phyloP scores from a whole-genome alignment of 495 filamentous ascomycete genomes.

The Aspergillus taichungensis region DNA sequence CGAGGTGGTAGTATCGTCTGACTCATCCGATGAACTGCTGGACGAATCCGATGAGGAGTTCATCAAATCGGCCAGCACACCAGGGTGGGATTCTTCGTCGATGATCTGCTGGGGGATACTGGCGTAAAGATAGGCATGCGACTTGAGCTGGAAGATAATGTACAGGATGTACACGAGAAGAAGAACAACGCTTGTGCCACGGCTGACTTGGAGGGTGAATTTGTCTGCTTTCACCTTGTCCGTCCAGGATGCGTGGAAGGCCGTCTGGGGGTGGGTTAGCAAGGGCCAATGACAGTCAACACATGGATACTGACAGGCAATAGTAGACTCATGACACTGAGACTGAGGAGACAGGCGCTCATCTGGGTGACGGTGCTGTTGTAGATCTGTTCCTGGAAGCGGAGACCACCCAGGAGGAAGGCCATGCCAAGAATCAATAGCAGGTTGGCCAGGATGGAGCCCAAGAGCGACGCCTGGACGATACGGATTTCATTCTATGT shows the following conservation, averaged over 20 bases:
- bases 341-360: constrained; percentile 83
- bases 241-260: constrained; percentile 82
- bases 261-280: constrained; percentile 44
- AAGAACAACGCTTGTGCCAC: constrained; percentile 83
- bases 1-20: constrained; percentile 57
- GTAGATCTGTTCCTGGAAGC: constrained; percentile 88
- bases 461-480: constrained; percentile 80
- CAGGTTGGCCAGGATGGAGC: constrained; percentile 81
- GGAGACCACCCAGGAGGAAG: constrained; percentile 76
- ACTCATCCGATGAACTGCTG: constrained; percentile 54
- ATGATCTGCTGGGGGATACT: constrained; percentile 84
- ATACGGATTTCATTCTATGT: constrained; percentile 73
- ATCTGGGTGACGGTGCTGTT: constrained; percentile 93
- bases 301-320: constrained; percentile 47
- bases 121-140: constrained; percentile 83
- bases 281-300: too few relatives aligned
- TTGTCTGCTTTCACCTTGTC: constrained; percentile 51
- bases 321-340: constrained; percentile 80
- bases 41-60: constrained; percentile 58
- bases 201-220: constrained; percentile 71
- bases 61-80: constrained; percentile 72
- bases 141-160: constrained; percentile 84
- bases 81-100: constrained; percentile 79
- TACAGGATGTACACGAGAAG: constrained; percentile 79
- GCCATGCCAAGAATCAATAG: constrained; percentile 87